These are phyloP conservation scores for Macadamia integrifolia DNA, from an alignment of 164 flowering plant genomes.

Conservation along the genomic window DNA sequence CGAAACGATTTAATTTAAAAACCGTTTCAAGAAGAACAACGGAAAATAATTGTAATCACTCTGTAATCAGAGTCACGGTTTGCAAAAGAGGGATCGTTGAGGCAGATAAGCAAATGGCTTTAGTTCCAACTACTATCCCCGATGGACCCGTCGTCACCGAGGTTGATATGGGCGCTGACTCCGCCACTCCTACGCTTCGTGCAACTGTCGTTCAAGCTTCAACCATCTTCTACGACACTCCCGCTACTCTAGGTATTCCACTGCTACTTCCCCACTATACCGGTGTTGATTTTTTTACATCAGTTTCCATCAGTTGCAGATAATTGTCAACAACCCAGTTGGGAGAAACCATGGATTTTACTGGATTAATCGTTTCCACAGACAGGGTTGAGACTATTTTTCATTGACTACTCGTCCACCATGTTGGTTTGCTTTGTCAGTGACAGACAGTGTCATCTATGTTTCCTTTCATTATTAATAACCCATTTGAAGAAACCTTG, in stretches of 20 bases:
- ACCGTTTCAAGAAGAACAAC: conserved; percentile 38
- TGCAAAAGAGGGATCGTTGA: neutral
- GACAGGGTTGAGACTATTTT: too few relatives aligned
- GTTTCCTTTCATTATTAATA: too few relatives aligned
- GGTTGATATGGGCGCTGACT: conserved; percentile 62
- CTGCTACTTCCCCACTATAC: too few relatives aligned
- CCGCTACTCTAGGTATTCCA: conserved; percentile 64
- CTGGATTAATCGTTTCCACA: too few relatives aligned
- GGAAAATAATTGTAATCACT: conserved; percentile 11
- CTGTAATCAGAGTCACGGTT: neutral
- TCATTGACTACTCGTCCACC: too few relatives aligned
- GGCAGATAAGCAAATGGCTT: conserved; percentile 5
- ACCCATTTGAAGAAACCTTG: too few relatives aligned
- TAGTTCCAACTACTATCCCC: conserved; percentile 9
- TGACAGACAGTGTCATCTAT: too few relatives aligned
- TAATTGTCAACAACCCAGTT: too few relatives aligned
- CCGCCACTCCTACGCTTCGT: conserved; percentile 41
- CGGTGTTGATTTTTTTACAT: too few relatives aligned
- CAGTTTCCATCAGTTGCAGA: too few relatives aligned
- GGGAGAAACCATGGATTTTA: too few relatives aligned
- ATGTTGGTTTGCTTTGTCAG: too few relatives aligned
- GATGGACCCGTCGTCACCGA: conserved; percentile 22
- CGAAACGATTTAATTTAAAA: conserved; percentile 52
- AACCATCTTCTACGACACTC: conserved; percentile 83
- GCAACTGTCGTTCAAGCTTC: conserved; percentile 90